Conservation (phyloP, 345 rosid genomes). For the Lagerstroemia speciosa region DNA sequence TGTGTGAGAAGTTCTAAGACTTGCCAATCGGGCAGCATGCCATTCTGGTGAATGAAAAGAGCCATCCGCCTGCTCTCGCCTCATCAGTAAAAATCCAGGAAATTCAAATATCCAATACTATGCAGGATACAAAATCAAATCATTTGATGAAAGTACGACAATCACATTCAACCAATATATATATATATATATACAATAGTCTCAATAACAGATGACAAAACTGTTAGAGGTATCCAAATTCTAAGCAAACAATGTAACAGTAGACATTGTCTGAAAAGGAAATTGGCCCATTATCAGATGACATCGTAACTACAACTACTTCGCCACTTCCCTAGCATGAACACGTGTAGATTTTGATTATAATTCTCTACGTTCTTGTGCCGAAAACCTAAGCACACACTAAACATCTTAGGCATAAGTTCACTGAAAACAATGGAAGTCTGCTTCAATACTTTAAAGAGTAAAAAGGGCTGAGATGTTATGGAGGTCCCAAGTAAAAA, state of each 20-base stretch:
- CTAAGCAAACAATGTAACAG: not conserved
- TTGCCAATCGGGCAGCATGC: conserved; percentile 99
- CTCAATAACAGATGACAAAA: not conserved
- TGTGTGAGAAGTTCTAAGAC: conserved; percentile 90
- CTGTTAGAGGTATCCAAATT: not conserved
- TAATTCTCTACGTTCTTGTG: no score
- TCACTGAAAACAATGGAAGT: no score
- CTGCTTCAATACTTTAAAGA: not conserved
- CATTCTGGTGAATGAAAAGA: conserved; percentile 99
- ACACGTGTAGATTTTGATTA: not conserved
- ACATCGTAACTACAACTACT: not conserved
- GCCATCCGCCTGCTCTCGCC: conserved; percentile 99
- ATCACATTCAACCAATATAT: not conserved
- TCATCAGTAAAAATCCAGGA: conserved; percentile 73
- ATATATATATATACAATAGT: not conserved
- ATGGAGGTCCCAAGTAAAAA: no score
- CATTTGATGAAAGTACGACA: not conserved
- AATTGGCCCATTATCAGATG: no score
- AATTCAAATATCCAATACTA: not conserved
- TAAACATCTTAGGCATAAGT: no score
- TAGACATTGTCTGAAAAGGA: not conserved
- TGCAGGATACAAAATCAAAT: conserved; percentile 1
- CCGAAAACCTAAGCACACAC: no score
- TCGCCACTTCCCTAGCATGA: not conserved
- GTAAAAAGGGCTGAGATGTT: not conserved